Conservation (phyloP, 2,329 filamentous ascomycete genomes). For the Neonectria punicea region DNA sequence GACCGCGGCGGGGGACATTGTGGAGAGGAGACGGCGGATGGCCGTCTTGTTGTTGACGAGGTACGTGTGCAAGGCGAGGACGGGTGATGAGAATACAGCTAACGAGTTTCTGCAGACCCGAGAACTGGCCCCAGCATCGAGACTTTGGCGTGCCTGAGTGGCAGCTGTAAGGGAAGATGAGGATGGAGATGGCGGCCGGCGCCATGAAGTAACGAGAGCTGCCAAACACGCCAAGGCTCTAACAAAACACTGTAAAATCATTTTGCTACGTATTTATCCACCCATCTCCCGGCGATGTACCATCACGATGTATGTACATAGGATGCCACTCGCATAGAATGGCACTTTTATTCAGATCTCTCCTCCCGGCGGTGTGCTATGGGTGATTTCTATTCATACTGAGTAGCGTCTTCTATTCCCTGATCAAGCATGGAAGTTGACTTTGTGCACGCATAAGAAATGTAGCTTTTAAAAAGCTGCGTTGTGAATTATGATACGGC, state of each 20-base stretch:
- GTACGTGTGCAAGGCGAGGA: constrained; percentile 46
- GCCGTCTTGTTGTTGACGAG: constrained; percentile 54
- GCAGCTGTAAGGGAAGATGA: constrained; percentile 46
- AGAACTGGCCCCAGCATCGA: constrained; percentile 54
- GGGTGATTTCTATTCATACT: not conserved
- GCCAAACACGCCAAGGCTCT: not conserved
- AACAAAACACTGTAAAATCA: constrained; percentile 15
- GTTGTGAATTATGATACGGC: too few species aligned
- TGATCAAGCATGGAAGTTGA: too few species aligned
- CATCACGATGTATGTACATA: constrained; percentile 10
- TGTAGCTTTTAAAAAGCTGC: too few species aligned
- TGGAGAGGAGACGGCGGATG: constrained; percentile 52
- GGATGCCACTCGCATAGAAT: constrained; percentile 6
- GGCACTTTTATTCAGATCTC: not conserved
- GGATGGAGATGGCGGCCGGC: not conserved
- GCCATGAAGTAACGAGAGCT: not conserved
- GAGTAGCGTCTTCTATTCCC: not conserved
- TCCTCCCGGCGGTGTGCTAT: not conserved
- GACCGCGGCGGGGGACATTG: constrained; percentile 51
- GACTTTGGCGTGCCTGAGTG: constrained; percentile 56
- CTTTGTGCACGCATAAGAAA: too few species aligned
- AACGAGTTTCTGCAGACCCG: constrained; percentile 43
- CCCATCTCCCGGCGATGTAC: constrained; percentile 20
- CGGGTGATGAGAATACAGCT: constrained; percentile 16
- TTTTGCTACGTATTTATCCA: not conserved